phyloP scores from a whole-genome alignment of 2,329 filamentous ascomycete species.

The Boeremia exigua region DNA sequence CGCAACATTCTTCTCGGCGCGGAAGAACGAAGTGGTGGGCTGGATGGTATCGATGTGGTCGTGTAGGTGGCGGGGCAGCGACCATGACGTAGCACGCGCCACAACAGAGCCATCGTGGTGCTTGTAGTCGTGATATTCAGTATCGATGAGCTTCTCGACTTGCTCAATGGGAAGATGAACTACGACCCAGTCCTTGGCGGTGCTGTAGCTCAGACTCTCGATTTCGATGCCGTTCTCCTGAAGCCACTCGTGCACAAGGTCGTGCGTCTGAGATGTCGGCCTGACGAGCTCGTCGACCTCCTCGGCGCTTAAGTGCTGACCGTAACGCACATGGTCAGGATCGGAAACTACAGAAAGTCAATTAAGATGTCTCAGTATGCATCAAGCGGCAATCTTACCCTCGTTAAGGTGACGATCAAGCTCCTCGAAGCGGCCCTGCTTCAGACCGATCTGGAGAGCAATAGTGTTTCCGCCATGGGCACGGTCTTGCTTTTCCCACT shows the following conservation, averaged over 20 bases:
- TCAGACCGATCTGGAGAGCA: constrained; percentile 64
- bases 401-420: constrained; percentile 63
- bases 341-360: constrained; percentile 27
- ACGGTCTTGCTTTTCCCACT: constrained; percentile 57
- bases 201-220: constrained; percentile 53
- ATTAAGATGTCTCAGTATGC: not conserved
- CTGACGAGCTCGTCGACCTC: constrained; percentile 62
- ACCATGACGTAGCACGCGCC: constrained; percentile 63
- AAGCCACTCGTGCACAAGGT: constrained; percentile 64
- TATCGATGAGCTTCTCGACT: constrained; percentile 60
- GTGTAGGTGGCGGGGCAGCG: constrained; percentile 63
- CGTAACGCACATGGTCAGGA: constrained; percentile 61
- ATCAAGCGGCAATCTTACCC: constrained; percentile 40
- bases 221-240: constrained; percentile 60
- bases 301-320: constrained; percentile 58
- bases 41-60: constrained; percentile 65
- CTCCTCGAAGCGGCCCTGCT: constrained; percentile 62
- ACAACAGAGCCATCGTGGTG: constrained; percentile 61
- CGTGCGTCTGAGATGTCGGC: constrained; percentile 59
- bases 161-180: constrained; percentile 59
- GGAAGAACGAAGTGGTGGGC: constrained; percentile 65
- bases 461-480: constrained; percentile 58
- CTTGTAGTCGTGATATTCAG: constrained; percentile 58
- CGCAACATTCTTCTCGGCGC: constrained; percentile 27
- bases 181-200: constrained; percentile 65